Evolutionary conservation across 208 protist genomes (phyloP), one percentile per base, ranked within the genome.

Genomic region (Trypanosoma grayi): DNA sequence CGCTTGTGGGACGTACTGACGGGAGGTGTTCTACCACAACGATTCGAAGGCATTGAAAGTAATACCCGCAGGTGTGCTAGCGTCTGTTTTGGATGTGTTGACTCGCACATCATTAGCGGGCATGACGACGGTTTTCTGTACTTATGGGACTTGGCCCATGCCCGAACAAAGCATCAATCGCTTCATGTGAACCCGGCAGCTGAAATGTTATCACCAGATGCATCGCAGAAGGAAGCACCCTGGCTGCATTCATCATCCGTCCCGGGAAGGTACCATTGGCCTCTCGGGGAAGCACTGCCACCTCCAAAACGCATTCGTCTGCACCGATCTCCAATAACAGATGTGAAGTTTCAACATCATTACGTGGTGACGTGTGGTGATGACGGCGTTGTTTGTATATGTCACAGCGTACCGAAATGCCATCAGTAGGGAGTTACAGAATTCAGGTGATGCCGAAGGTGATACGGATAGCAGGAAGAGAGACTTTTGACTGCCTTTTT

Each of bases 1-100:
- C 82, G 85, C 13, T 59, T 95, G 47, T 95, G 85, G 83, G 81
- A 92, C 46, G 47, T 83, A 0, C 43, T 94, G 5, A 85, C 82
- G 0, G 87, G 82, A 13, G 61, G 77, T 39, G 43, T 85, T 41
- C 57, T 85, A 10, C 69, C 82, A 0, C 69, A 76, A 24, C 77
- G 79, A 18, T 84, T 88, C 51, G 73, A 65, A 10, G 81, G 83
- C 4, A 57, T 79, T 18, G 81, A 90, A 53, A 83, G 81, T 60
- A 81, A 85, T 63, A 85, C 72, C 4, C 73, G 79, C 39, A 66
- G 71, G 14, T 60, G 73, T 57, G 63, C 66, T 9, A 75, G 77
- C 27, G 68, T 81, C 2, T 58, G 72, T 8, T 93, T 93, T 68
- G 81, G 83, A 24, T 61, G 60, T 45, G 59, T 70, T 44, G 83